Evolutionary conservation across 2,329 filamentous ascomycete species (phyloP), one percentile per base, ranked within the genome.

Genomic region (Lecanosticta acicola): DNA sequence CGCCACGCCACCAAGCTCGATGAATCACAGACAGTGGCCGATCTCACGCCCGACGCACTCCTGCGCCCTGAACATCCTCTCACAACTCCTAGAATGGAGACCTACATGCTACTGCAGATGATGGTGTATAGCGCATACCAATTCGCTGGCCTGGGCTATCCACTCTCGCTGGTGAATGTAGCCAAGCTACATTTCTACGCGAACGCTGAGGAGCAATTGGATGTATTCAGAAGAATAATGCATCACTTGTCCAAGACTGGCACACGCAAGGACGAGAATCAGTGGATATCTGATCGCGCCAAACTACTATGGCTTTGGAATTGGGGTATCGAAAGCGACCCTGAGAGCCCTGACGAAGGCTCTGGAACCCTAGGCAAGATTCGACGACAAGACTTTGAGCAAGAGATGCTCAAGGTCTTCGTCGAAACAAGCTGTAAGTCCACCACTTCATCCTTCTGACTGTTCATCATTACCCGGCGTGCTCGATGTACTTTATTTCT

Each of bases 251-350:
- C 66, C 39, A 73, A 72, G 16, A 17, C 41, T 44, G 71, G 71
- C 10, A 69, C 76, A 1, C 44, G 53, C 10, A 59, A 58, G 20
- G 80, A 86, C 43, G 81, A 86, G 48, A 73, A 73, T 26, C 79
- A 78, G 50, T 86, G 83, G 83, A 68, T 73, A 19, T 72, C 69
- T 43, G 74, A 78, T 10, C 75, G 85, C 46, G 76, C 76, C 34
- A 80, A 83, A 56, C 65, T 90, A 7, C 62, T 88, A 3, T 91
- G 86, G 86, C 71, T 91, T 21, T 80, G 81, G 60, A 76, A 77
- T 58, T 90, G 85, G 85, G 82, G 82, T 26, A 72, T 74, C 18
- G 71, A 77, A 48, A 67, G 53, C 11, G 61, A 68, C 39, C 66
- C 67, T 26, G 55, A 61, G 4, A 58, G 61, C 38, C 66, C 46